Base-by-base conservation (phyloP, 2,329 filamentous ascomycete species). In the Hymenotorrendiella dingleyae region DNA sequence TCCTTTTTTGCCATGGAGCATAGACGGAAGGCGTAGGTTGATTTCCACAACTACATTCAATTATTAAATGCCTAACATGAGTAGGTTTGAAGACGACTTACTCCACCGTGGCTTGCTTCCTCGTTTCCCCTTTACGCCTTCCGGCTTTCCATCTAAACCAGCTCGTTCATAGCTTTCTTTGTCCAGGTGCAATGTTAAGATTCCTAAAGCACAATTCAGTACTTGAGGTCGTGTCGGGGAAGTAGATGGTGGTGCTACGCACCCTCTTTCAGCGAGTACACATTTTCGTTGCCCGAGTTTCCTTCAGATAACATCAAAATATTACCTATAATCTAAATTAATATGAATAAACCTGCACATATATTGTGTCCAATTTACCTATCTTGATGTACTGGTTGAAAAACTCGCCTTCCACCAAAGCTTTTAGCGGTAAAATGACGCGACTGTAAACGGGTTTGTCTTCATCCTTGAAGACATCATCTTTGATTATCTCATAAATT, bases 251-350 rank as follows among this genome's bases (percentile, higher is more conserved):
- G n/a, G n/a, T n/a, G n/a, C n/a, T n/a, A 14, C 61, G 39, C 67
- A 77, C 88, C 89, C 52, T 87, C 75, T 43, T 67, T 72, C 1
- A 97, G 66, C 0, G 76, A 76, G 60, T 87, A 91, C 3, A 83
- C 71, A 54, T 85, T 86, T 56, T 90, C 84, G 2, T 82, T 72
- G 2, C 79, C 81, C 6, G 74, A 68, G 23, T 75, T 74, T 10
- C 88, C 89, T 62, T 90, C 78, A 0, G 90, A 95, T 2, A 95
- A 73, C 84, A 97, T 86, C 53, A 86, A 64, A 36, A 94, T 69
- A 58, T 88, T 82, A 4, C 87, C 87, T 89, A 46, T 2, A 12
- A 22, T 19, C 3, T 32, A 40, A 23, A 38, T 51, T 8, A 42
- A 47, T 14, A 10, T 6, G 16, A 26, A 21, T 43, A 37, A 16